A percentile compares a stretch with the other conserved stretches of the same genome.
Conservation (phyloP, 768 basidiomycete species). For the Fibroporia radiculosa region DNA sequence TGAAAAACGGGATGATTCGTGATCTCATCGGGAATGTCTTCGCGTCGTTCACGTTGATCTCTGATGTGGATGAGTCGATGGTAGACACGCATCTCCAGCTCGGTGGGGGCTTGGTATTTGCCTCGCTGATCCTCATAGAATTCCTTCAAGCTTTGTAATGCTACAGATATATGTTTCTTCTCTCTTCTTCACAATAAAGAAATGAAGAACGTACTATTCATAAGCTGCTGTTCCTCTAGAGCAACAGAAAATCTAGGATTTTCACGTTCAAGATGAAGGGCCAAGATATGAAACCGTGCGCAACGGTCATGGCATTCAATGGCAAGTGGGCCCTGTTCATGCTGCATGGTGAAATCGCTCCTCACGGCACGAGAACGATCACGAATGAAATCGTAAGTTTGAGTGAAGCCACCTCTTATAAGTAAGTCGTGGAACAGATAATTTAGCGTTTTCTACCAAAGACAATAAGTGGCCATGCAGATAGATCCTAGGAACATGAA, state of each 20-base stretch:
- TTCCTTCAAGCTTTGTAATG: conserved; percentile 86
- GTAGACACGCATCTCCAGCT: conserved; percentile 95
- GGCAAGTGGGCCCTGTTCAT: conserved; percentile 63
- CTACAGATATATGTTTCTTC: conserved; percentile 31
- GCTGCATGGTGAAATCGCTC: conserved; percentile 94
- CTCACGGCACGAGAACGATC: conserved; percentile 87
- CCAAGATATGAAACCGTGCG: conserved; percentile 87
- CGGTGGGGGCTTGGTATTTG: conserved; percentile 64
- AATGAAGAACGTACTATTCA: conserved; percentile 63
- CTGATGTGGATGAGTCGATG: conserved; percentile 88
- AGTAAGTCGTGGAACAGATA: conserved; percentile 88
- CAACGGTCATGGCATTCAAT: conserved; percentile 92
- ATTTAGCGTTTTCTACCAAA: conserved; percentile 68
- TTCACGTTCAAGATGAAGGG: conserved; percentile 60
- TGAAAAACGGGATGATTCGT: conserved; percentile 70
- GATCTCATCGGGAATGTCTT: conserved; percentile 62
- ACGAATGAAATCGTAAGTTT: conserved; percentile 77
- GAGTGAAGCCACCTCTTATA: conserved; percentile 56
- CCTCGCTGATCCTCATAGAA: conserved; percentile 81
- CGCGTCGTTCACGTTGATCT: conserved; percentile 71
- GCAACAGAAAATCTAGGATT: conserved; percentile 48
- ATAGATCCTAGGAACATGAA: neutral
- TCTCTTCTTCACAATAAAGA: neutral
- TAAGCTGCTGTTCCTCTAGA: conserved; percentile 83
- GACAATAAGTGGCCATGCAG: neutral